phyloP scores from a whole-genome alignment of 176 grass and related monocot genomes.

The Lolium perenne region DNA sequence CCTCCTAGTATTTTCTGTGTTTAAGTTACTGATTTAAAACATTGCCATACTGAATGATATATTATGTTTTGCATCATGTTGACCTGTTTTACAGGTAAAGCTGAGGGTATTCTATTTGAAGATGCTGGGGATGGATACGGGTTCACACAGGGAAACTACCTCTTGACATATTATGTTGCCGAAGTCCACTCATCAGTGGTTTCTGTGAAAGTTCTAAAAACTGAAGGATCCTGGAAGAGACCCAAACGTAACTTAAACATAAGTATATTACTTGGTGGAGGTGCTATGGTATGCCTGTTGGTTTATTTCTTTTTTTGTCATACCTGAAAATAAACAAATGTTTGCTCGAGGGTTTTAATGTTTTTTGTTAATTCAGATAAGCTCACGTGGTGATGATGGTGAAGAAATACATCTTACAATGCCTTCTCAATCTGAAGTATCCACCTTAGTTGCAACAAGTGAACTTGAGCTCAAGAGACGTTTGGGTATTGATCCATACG shows the following conservation, averaged over 20 bases:
- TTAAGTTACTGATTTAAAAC: conserved; percentile 10
- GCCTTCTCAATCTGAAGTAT: conserved; percentile 64
- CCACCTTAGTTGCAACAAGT: conserved; percentile 65
- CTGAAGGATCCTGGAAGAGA: conserved; percentile 70
- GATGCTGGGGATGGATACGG: conserved; percentile 88
- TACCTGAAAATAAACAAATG: neutral
- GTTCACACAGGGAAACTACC: conserved; percentile 73
- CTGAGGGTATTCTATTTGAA: conserved; percentile 85
- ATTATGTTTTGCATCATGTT: neutral
- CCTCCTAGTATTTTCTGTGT: conserved; percentile 11
- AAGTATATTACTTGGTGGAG: conserved; percentile 80
- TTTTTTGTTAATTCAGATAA: conserved; percentile 58
- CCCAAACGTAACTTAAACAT: conserved; percentile 67
- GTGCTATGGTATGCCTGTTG: conserved; percentile 69
- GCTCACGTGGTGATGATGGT: conserved; percentile 74
- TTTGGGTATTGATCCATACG: conserved; percentile 55
- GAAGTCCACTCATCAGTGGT: conserved; percentile 67
- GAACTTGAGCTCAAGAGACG: conserved; percentile 61
- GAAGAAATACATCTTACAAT: conserved; percentile 68
- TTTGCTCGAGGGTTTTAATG: conserved; percentile 6
- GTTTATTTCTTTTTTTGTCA: neutral
- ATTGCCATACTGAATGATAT: conserved; percentile 4
- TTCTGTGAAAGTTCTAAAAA: conserved; percentile 69
- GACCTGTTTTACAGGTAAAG: conserved; percentile 68
- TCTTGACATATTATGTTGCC: conserved; percentile 83